Evolutionary conservation across 352 stramenopile genomes (phyloP).

Genomic region (Pythium dissimile): DNA sequence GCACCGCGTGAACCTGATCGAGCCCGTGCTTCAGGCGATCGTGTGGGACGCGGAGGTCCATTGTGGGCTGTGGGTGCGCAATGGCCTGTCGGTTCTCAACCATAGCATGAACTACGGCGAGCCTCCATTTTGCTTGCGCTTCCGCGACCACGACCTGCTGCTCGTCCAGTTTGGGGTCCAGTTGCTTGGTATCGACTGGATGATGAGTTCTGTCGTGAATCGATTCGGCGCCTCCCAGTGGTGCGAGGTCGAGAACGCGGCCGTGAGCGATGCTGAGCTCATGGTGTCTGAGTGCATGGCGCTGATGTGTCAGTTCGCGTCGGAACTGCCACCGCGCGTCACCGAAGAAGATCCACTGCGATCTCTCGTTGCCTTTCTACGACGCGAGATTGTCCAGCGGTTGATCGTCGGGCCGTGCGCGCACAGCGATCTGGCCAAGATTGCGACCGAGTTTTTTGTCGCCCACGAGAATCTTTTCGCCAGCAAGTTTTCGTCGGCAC

Average conservation of each 20-base stretch:
- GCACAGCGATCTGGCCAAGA: conserved; percentile 84
- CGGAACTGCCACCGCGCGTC: conserved; percentile 71
- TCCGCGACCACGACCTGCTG: conserved; percentile 80
- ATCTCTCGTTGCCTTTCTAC: conserved; percentile 66
- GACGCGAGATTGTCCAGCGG: conserved; percentile 74
- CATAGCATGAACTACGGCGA: conserved; percentile 90
- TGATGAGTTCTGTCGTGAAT: conserved; percentile 69
- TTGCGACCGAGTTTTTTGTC: conserved; percentile 77
- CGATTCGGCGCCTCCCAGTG: conserved; percentile 67
- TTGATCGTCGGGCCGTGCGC: conserved; percentile 77
- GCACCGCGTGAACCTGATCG: conserved; percentile 77
- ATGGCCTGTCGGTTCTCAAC: conserved; percentile 81
- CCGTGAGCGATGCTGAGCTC: conserved; percentile 52
- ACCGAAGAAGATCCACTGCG: conserved; percentile 38
- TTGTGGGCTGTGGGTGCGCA: conserved; percentile 79
- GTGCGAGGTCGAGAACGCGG: conserved; percentile 40
- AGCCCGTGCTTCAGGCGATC: conserved; percentile 74
- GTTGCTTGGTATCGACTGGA: conserved; percentile 67
- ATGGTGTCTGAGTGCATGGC: conserved; percentile 81
- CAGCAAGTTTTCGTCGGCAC: conserved; percentile 59
- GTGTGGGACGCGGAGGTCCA: conserved; percentile 88
- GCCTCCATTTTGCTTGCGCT: conserved; percentile 79
- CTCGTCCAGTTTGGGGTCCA: conserved; percentile 79
- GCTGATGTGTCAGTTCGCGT: conserved; percentile 72
- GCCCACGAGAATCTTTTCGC: conserved; percentile 75